Percentiles rank a stretch among this genome's conserved stretches.
Conservation (phyloP, 345 rosid species). For the Trapa bicornis region DNA sequence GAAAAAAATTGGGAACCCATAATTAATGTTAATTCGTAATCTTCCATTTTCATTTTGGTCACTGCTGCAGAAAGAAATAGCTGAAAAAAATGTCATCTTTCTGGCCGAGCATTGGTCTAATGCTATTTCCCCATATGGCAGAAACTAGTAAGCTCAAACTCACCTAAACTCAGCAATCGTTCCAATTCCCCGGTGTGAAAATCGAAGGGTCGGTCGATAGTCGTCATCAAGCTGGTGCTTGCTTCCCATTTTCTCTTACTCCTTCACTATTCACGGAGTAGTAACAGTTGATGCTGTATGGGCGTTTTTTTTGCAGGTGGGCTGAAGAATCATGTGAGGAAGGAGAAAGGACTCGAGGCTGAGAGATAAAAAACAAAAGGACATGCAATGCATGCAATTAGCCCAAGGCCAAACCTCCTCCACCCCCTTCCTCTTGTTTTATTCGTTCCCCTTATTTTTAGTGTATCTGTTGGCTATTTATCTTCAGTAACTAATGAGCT, state of each 20-base stretch:
- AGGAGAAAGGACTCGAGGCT: constrained; percentile 33
- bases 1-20: too few species aligned
- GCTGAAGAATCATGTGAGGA: constrained; percentile 37
- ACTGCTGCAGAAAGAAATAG: too few species aligned
- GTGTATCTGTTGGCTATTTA: too few species aligned
- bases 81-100: background rate
- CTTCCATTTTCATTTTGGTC: too few species aligned
- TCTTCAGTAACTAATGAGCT: too few species aligned
- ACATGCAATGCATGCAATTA: background rate
- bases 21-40: too few species aligned
- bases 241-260: background rate
- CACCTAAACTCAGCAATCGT: background rate
- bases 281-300: too few species aligned
- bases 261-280: background rate
- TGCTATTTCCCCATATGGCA: background rate
- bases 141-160: background rate
- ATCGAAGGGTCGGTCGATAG: too few species aligned
- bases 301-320: constrained; percentile 26
- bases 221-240: too few species aligned
- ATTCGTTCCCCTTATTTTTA: too few species aligned
- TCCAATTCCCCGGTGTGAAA: too few species aligned
- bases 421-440: background rate
- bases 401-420: too few species aligned
- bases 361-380: constrained; percentile 21
- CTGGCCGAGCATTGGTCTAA: background rate